Evolutionary conservation across 805 yeast genomes (phyloP), one percentile per base, ranked within the genome.

Genomic region (Schwanniomyces sp.): DNA sequence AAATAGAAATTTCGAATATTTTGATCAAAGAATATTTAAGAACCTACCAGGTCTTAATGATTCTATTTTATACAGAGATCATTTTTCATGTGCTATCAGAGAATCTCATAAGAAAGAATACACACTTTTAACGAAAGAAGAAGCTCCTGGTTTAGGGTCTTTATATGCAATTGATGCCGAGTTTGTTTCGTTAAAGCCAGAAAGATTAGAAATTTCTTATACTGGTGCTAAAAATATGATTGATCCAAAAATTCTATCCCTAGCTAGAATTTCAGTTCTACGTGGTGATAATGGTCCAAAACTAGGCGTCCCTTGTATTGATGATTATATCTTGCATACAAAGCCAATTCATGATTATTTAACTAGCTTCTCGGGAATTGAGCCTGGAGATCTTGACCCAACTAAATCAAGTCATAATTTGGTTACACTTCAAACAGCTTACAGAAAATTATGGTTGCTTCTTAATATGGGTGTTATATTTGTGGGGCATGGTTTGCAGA

Each of bases 161-260:
- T 63, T 91, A 34, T 84, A 92, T 16, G 99, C 98, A 0, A 86
- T 94, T 48, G 99, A 94, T 72, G 97, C 99, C 0, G 99, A 94
- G 65, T 94, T 95, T 74, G 98, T 94, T 2, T 79, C 84, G 27
- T 63, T 91, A 28, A 81, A 83, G 42, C 87, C 87, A 4, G 97
- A 91, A 54, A 82, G 85, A 51, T 79, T 82, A 39, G 97, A 91
- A 59, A 79, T 92, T 41, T 80, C 82, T 45, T 81, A 85, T 45
- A 81, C 82, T 51, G 97, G 98, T 0, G 59, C 76, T 5, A 84
- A 84, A 52, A 77, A 80, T 5, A 65, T 92, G 30, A 76, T 91
- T 5, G 79, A 84, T 49, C 97, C 99, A 0, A 83, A 84, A 42
- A 78, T 80, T 44, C 76, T 85, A 39, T 84, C 94, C 2, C 72